These are phyloP conservation scores for Camelina hispida DNA, from an alignment of 345 rosid species.

Conservation along the genomic window DNA sequence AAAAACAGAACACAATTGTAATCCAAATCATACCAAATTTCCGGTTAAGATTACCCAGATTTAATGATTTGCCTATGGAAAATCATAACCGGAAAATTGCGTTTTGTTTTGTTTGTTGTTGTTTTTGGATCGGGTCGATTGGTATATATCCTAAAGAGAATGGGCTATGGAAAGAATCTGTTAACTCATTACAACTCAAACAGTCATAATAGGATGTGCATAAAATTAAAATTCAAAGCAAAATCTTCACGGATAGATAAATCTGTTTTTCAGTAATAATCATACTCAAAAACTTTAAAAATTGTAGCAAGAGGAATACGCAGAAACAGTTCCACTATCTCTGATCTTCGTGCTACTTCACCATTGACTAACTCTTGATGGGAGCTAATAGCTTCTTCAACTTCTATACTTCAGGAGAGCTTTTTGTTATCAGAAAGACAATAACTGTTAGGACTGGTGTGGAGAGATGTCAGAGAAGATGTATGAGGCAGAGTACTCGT, in stretches of 20 bases:
- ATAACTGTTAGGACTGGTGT: conserved; percentile 12
- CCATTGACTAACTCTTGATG: neutral
- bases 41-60: no score
- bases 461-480: conserved; percentile 9
- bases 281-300: neutral
- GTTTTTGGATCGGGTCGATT: no score
- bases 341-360: neutral
- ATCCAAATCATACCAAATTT: no score
- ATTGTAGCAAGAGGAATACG: neutral
- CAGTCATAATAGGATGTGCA: no score
- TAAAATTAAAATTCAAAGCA: neutral
- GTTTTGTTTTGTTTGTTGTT: no score
- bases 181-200: no score
- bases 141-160: no score
- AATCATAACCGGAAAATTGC: no score
- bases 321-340: neutral
- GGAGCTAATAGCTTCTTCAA: neutral
- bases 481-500: conserved; percentile 1
- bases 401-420: neutral
- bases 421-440: neutral
- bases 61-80: no score
- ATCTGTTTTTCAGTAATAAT: neutral
- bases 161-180: no score
- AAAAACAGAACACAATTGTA: no score
- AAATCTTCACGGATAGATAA: conserved; percentile 1